Evolutionary conservation across 2,329 filamentous ascomycete genomes (phyloP), one percentile per base, ranked within the genome.

Genomic region (Cercospora sp.): DNA sequence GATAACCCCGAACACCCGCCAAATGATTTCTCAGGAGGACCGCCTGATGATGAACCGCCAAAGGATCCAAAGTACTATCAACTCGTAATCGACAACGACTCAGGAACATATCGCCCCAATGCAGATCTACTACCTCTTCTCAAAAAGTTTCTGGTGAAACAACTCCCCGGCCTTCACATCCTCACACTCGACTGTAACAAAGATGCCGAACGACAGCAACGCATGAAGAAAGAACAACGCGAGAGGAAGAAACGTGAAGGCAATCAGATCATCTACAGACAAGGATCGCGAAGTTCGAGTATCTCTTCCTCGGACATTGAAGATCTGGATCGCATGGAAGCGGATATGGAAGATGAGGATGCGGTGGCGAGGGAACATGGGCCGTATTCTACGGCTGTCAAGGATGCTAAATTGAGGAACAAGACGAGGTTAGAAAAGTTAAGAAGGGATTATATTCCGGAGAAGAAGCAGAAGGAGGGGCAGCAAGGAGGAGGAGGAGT

Each of bases 21-120:
- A 0, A 74, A 84, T 1, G 80, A 85, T 2, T 77, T 84, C 82
- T n/a, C 77, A 79, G 63, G 84, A 85, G 78, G 80, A 2, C 77
- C 83, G 2, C 80, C 82, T 1, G 63, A 76, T 32, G 73, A 78
- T 2, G 80, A 82, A 3, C 77, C 83, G 2, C 84, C 84, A 3
- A 83, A 78, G 5, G 85, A 89, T 63, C 87, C 87, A 0, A 74
- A 78, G 4, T 81, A 87, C 77, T 98, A 97, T 79, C 91, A 97
- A 77, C 86, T 98, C 8, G 84, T 95, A 71, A 97, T 98, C 76
- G 94, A 98, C 82, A 98, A 98, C 76, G 94, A 97, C 80, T 93
- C 90, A 65, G 94, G 94, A 10, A 98, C 94, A 0, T 98, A 98
- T 79, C 88, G 94, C 0, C 94, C 94, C 0, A 93, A 96, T 76